Evolutionary conservation across 306 rosid genomes (phyloP).

Genomic region (Pyrus betulifolia): DNA sequence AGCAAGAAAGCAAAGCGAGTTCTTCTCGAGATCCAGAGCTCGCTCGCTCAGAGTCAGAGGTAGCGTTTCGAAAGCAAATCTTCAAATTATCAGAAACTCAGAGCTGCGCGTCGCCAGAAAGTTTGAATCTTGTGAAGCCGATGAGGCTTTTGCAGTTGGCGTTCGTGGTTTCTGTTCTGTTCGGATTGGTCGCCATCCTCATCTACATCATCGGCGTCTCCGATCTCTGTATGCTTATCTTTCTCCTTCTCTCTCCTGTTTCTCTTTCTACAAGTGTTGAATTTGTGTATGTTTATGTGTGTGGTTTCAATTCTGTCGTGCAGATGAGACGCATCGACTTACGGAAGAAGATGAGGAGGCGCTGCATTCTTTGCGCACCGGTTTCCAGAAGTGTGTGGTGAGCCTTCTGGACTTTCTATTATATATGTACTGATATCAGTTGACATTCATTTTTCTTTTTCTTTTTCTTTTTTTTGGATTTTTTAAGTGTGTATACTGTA

Average conservation of each 20-base stretch:
- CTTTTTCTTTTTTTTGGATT: too few species aligned
- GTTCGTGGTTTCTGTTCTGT: slow-evolving; percentile 34
- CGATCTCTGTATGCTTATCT: slow-evolving; percentile 26
- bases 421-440: background rate
- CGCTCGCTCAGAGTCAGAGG: background rate
- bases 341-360: slow-evolving; percentile 60
- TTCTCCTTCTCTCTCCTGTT: background rate
- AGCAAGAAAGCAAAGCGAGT: background rate
- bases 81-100: background rate
- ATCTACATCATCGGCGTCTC: slow-evolving; percentile 47
- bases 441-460: background rate
- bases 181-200: slow-evolving; percentile 43
- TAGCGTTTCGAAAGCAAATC: background rate
- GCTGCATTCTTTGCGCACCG: slow-evolving; percentile 50
- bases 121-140: background rate
- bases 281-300: background rate
- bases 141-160: slow-evolving; percentile 43
- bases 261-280: background rate
- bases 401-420: slow-evolving; percentile 7
- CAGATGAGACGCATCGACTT: slow-evolving; percentile 46
- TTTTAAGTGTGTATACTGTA: background rate
- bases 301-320: background rate
- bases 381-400: slow-evolving; percentile 90
- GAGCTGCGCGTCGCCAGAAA: background rate
- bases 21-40: background rate